Evolutionary conservation across 2,329 filamentous ascomycete genomes (phyloP), one percentile per base, ranked within the genome.

Genomic region (Diaporthe helianthi): DNA sequence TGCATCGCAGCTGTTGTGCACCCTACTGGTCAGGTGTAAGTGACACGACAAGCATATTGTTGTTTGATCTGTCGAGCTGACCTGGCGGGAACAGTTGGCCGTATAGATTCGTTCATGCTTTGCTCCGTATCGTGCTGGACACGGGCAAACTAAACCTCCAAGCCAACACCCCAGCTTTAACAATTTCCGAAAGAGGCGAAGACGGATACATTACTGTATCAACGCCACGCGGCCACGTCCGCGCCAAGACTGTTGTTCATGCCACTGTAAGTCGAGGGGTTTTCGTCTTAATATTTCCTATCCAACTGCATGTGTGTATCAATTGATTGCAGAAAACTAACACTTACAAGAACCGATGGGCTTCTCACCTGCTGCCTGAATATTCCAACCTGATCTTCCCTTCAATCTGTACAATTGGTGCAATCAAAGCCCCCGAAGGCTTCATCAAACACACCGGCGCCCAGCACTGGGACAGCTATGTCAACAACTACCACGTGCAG

Each of bases 401-500:
- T 29, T 70, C 54, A 17, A 38, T 67, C 15, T 64, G 63, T 26
- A 72, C 75, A 9, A 61, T 78, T n/a, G 74, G 73, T 22, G 75
- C 76, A 4, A 73, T 78, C 68, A 76, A 76, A 69, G 75, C 76
- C 2, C 77, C 76, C 9, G 72, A 73, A 52, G 73, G 73, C 6
- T 75, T 76, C 36, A 73, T 78, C 66, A 76, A 75, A 65, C 71
- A 75, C 54, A 77, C 76, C 1, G 77, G 77, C 29, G 73, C 77
- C 15, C 76, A 78, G 67, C 77, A 78, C 31, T 78, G 75, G 75
- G 76, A 77, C 65, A 54, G 52, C 47, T 36, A 58, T n/a, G 73
- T 78, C 47, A 77, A 78, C 65, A 78, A 78, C 68, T 78, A 78
- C 68, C 76, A 78, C 63, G 70, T 77, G 1, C 77, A 78, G 70